Evolutionary conservation across 768 basidiomycete genomes (phyloP).

Genomic region (Pleurotus ostreatus): DNA sequence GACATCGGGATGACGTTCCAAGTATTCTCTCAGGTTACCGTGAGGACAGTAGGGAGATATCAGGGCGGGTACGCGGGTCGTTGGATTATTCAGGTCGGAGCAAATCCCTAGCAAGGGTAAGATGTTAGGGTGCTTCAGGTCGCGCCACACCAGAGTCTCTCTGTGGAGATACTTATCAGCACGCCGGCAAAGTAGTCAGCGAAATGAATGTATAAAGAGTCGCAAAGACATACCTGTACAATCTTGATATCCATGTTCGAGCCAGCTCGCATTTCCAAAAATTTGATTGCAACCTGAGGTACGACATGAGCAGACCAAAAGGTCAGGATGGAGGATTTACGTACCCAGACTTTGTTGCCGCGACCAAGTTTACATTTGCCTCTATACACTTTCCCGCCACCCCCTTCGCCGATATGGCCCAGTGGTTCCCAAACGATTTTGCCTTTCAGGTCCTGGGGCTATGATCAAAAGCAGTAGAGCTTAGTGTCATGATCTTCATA

Average conservation of each 20-base stretch:
- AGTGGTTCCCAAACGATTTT: not conserved
- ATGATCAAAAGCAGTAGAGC: not conserved
- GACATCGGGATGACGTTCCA: conserved; percentile 6
- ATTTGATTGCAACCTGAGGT: not conserved
- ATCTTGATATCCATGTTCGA: not conserved
- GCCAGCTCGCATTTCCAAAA: not conserved
- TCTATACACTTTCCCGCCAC: not conserved
- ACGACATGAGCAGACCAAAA: not conserved
- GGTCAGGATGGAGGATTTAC: not conserved
- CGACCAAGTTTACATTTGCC: not conserved
- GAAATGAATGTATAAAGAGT: not conserved
- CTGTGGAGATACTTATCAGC: conserved; percentile 6
- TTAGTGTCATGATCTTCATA: not conserved
- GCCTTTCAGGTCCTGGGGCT: not conserved
- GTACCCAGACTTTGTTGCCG: not conserved
- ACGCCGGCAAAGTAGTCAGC: not conserved
- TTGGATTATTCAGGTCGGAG: not conserved
- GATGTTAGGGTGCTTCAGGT: conserved; percentile 9
- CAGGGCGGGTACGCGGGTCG: conserved; percentile 9
- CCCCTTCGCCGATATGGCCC: not conserved
- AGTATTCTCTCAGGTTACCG: conserved; percentile 5
- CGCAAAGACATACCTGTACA: not conserved
- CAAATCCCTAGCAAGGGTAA: conserved; percentile 4
- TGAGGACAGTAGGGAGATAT: conserved; percentile 12
- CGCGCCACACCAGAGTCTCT: conserved; percentile 6